Percentiles rank a stretch among this genome's conserved stretches.
Evolutionary conservation across 1,284 basidiomycete genomes (phyloP).

Genomic region (Neotropicomus parvogracilis): DNA sequence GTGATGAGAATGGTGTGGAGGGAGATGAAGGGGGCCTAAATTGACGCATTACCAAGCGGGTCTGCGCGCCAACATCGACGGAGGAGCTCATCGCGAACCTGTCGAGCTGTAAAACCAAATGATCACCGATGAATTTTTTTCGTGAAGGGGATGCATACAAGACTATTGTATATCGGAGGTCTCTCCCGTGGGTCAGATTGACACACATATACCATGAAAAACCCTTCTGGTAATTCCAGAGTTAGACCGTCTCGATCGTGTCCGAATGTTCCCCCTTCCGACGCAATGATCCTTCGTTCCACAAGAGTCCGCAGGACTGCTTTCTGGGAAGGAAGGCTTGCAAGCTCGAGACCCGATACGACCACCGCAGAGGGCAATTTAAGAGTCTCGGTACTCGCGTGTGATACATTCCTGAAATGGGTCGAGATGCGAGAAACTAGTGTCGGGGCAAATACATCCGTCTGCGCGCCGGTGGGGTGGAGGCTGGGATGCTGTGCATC

Average conservation of each 20-base stretch:
- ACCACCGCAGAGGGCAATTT: constrained; percentile 62
- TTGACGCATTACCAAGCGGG: constrained; percentile 37
- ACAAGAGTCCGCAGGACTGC: constrained; percentile 53
- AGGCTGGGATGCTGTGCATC: constrained; percentile 9
- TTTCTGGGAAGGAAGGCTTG: constrained; percentile 52
- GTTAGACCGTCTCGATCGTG: constrained; percentile 35
- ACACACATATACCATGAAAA: constrained; percentile 71
- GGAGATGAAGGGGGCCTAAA: constrained; percentile 31
- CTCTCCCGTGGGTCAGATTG: constrained; percentile 57
- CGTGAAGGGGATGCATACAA: constrained; percentile 44
- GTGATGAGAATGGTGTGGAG: constrained; percentile 21
- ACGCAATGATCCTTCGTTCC: constrained; percentile 50
- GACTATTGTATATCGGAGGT: constrained; percentile 56
- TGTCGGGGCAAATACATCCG: constrained; percentile 23
- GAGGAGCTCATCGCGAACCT: constrained; percentile 72
- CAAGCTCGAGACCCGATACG: constrained; percentile 64
- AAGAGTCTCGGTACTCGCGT: constrained; percentile 15
- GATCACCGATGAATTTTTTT: not conserved
- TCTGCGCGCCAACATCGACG: constrained; percentile 43
- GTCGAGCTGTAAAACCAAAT: constrained; percentile 51
- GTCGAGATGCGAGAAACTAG: constrained; percentile 24
- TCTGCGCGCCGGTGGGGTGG: constrained; percentile 10
- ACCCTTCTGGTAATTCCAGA: constrained; percentile 64
- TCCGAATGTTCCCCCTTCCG: constrained; percentile 32
- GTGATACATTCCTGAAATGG: constrained; percentile 15